Percentiles rank a stretch among this genome's conserved stretches.
Evolutionary conservation across 1,284 basidiomycete genomes (phyloP).

Genomic region (Chondrostereum purpureum): DNA sequence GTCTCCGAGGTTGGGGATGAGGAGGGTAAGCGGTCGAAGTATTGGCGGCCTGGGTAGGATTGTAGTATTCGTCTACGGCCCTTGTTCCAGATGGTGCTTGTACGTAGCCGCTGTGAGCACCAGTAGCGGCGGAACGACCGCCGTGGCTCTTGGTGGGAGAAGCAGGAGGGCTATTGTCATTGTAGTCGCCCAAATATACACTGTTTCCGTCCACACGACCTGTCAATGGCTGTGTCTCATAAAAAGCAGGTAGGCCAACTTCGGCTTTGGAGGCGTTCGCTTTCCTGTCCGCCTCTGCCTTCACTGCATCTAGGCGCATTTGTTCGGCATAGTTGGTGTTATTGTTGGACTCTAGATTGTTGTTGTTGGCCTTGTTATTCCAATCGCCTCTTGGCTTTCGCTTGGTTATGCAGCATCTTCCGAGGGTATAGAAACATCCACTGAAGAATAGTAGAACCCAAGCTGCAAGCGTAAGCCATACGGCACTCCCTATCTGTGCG

Average conservation of each 20-base stretch:
- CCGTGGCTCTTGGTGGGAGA: conserved; percentile 14
- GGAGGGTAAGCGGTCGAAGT: conserved; percentile 31
- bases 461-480: conserved; percentile 83
- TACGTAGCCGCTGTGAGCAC: conserved; percentile 49
- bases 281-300: conserved; percentile 76
- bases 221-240: conserved; percentile 63
- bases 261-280: conserved; percentile 57
- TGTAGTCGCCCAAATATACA: conserved; percentile 41
- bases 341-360: conserved; percentile 21
- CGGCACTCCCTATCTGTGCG: conserved; percentile 70
- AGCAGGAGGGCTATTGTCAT: conserved; percentile 25
- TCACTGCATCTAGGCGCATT: conserved; percentile 73
- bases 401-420: conserved; percentile 67
- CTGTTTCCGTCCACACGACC: conserved; percentile 51
- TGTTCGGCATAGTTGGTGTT: conserved; percentile 43
- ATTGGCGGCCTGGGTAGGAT: conserved; percentile 25
- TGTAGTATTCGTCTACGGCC: conserved; percentile 70
- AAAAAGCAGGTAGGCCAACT: conserved; percentile 67
- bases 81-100: conserved; percentile 57
- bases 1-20: conserved; percentile 23
- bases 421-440: conserved; percentile 78
- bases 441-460: conserved; percentile 80
- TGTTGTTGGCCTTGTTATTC: conserved; percentile 22
- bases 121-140: conserved; percentile 18
- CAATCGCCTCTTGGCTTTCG: conserved; percentile 41